Base-by-base conservation (phyloP, 257 asterid species). In the Solanum lycopersicoides region DNA sequence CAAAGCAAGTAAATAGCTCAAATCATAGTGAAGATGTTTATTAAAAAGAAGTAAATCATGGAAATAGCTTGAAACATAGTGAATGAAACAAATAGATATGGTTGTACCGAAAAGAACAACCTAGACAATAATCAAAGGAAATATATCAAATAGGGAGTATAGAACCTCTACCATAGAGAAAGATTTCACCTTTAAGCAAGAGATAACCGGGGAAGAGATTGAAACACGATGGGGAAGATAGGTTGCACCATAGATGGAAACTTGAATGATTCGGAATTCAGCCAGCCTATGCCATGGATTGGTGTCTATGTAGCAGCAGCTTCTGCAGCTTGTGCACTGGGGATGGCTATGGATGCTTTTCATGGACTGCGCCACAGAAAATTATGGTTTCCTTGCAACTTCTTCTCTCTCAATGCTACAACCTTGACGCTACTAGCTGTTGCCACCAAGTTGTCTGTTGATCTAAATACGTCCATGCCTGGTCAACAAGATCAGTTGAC, bases 381-480 rank as follows among this genome's bases (percentile, higher is more conserved):
- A 56, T 68, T 90, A 83, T 93, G 96, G 97, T 95, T 96, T 89
- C 98, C 98, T 4, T 91, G 92, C 94, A 94, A 92, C 83, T 93
- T 59, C 92, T 95, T 94, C 85, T 93, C 99, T 10, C 92, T 96
- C 56, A 96, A 96, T 11, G 98, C 99, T 84, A 93, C 98, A 7
- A 95, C 96, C 35, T 92, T 94, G 11, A 90, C 96, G 2, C 94
- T 96, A 6, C 87, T 96, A 14, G 91, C 93, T 1, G 96, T 95
- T 5, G 95, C 98, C 2, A 93, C 94, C 74, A 96, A 94, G 59
- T 93, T 96, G 71, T 92, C 99, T 0, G 97, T 95, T n/a, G 98
- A 96, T 83, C 92, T 95, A 68, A 94, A 95, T 41, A 92, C 97
- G 11, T 89, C 96, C 89, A 95, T 96, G 99, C 99, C 99, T 13